Evolutionary conservation across 2,329 filamentous ascomycete genomes (phyloP), one percentile per base, ranked within the genome.

Genomic region (Neonectria magnoliae): DNA sequence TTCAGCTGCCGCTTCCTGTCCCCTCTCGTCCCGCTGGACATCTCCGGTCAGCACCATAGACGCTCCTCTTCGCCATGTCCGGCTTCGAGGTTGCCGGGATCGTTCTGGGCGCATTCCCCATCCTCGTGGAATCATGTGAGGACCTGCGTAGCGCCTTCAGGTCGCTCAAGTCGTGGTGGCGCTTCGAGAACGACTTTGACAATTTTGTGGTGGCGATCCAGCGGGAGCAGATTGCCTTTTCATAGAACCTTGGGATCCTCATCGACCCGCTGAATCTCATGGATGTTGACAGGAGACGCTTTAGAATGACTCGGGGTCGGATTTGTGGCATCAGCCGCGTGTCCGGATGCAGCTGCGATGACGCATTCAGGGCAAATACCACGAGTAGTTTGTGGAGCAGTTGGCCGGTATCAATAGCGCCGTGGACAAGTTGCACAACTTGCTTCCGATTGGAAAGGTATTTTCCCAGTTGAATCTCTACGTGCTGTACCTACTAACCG

Each of bases 51-150:
- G 29, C 42, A 10, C 41, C 5, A 18, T 3, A 11, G 31, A 45
- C 7, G 5, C 14, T 44, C 36, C 18, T n/a, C 27, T 33, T 38
- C 16, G 8, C 20, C 41, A 62, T 62, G 60, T 62, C 60, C 5
- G 54, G 60, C 2, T 57, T 62, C 27, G 60, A 62, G 47, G 38
- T 62, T 52, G 60, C 53, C 18, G 60, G 60, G 2, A 47, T 62
- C 8, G 60, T 62, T 2, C 48, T 62, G 7, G 60, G 54, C 4
- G 60, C 36, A 6, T 53, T 62, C 14, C 60, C 54, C 1, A n/a
- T 62, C 13, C 36, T 62, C 3, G 22, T 22, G 2, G 47, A 52
- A 8, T 25, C 54, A 2, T 22, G 25, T 25, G 58, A 58, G 54
- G 47, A 18, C 10, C 18, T 52, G 18, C 36, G 20, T 27, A 18